Percentiles rank a stretch among this genome's conserved stretches.
These are phyloP conservation scores for Saprolegnia diclina DNA, from an alignment of 352 stramenopile genomes.

Conservation along the genomic window DNA sequence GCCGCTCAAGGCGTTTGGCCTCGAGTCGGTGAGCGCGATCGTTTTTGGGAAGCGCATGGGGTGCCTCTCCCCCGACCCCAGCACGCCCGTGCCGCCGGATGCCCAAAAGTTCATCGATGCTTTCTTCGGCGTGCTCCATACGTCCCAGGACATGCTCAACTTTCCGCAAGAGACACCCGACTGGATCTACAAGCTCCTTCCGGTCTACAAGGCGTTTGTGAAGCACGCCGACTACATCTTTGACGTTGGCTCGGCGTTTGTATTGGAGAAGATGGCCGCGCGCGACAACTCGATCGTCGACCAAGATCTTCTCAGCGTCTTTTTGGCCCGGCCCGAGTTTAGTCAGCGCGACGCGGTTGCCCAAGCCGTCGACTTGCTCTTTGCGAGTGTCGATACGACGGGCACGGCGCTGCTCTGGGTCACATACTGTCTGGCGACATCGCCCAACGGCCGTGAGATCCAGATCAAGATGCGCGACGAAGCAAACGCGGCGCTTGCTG, in stretches of 20 bases:
- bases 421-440: background rate
- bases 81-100: background rate
- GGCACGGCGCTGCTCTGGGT: background rate
- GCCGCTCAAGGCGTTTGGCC: background rate
- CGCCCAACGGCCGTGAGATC: background rate
- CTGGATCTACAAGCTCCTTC: background rate
- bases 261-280: background rate
- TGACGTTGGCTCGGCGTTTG: background rate
- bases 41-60: constrained; percentile 15
- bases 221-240: constrained; percentile 1
- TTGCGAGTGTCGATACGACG: background rate
- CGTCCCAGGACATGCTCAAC: background rate
- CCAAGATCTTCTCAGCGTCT: background rate
- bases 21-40: background rate
- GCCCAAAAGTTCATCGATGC: background rate
- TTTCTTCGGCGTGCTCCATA: background rate
- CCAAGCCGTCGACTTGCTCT: background rate
- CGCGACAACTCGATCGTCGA: background rate
- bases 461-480: constrained; percentile 8
- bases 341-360: background rate
- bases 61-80: background rate
- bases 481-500: background rate
- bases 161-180: background rate
- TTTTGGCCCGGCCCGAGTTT: background rate
- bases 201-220: background rate